Evolutionary conservation across 306 rosid genomes (phyloP), one percentile per base, ranked within the genome.

Genomic region (Cotoneaster glaucophyllus): DNA sequence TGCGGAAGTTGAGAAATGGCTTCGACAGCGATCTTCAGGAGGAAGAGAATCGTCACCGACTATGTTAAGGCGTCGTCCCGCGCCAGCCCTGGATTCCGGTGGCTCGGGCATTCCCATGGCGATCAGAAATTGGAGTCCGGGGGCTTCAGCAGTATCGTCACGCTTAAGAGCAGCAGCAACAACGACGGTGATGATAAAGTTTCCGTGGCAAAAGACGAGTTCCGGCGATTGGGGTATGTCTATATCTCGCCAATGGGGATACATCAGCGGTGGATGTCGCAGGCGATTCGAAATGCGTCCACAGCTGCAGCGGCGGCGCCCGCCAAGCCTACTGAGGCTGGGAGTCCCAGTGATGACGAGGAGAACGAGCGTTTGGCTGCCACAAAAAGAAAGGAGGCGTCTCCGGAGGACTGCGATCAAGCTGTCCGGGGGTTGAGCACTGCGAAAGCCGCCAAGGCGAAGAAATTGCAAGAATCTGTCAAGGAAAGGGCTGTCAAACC

Each of bases 361-460:
- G 79, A 73, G 8, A 80, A 66, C n/a, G 87, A 75, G 14, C 88
- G 86, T 8, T 26, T 63, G 39, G 80, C 74, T 61, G 78, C 86
- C 25, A 86, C 82, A 74, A 88, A 88, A 81, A 88, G 87, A 75
- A 92, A 86, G 59, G 92, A 90, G 57, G 95, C 97, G 26, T 92
- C 98, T 66, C 95, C 98, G 0, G 97, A 94, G 84, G 98, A 92
- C 59, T 92, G 98, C 54, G 98, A 94, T 86, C 89, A 92, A 70
- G 98, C 98, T 6, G 97, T 94, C 17, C 95, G 85, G 76, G 97
- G 95, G 10, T 84, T 94, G 70, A 94, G 88, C 68, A 81, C 85
- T 4, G 98, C 86, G 6, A 94, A 94, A 79, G 98, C 98, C 17
- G 97, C 95, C 14, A 94, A 83, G 88, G 96, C 98, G 10, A 91